These are phyloP conservation scores for Coprinellus aureogranulatus DNA, from an alignment of 768 basidiomycete genomes.

Conservation along the genomic window DNA sequence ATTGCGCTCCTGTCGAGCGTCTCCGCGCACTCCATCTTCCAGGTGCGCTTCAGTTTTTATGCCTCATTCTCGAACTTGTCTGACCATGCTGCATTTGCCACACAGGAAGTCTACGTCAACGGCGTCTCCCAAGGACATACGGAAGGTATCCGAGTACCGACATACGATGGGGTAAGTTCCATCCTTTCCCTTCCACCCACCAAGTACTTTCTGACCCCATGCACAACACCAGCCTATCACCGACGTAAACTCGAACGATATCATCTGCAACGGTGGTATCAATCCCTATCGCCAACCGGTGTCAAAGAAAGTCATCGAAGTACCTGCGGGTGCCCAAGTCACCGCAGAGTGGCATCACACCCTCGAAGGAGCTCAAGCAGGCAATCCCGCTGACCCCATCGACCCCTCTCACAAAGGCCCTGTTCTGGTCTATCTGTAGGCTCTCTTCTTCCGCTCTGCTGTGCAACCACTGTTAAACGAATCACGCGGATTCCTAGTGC, in stretches of 20 bases:
- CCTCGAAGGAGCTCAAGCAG: conserved; percentile 38
- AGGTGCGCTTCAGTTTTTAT: too few relatives aligned
- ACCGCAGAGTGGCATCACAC: conserved; percentile 55
- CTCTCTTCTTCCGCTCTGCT: conserved; percentile 1
- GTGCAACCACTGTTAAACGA: not conserved
- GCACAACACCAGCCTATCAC: not conserved
- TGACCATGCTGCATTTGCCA: too few relatives aligned
- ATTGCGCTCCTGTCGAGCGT: conserved; percentile 30
- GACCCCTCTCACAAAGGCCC: conserved; percentile 55
- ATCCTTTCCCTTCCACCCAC: not conserved
- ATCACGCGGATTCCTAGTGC: conserved; percentile 31
- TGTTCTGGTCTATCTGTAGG: conserved; percentile 49
- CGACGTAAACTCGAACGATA: conserved; percentile 47
- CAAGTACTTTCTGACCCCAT: too few relatives aligned
- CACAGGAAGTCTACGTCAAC: conserved; percentile 37
- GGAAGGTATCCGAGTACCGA: conserved; percentile 42
- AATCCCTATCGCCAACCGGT: conserved; percentile 52
- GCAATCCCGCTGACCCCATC: conserved; percentile 45
- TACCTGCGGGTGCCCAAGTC: conserved; percentile 51
- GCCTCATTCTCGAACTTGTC: too few relatives aligned
- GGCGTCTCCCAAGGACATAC: conserved; percentile 44
- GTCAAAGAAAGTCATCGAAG: conserved; percentile 42
- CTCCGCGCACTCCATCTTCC: not conserved
- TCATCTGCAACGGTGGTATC: conserved; percentile 61
- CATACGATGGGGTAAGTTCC: conserved; percentile 28